Evolutionary conservation across 2,329 filamentous ascomycete genomes (phyloP).

Genomic region (Zalaria sp.): DNA sequence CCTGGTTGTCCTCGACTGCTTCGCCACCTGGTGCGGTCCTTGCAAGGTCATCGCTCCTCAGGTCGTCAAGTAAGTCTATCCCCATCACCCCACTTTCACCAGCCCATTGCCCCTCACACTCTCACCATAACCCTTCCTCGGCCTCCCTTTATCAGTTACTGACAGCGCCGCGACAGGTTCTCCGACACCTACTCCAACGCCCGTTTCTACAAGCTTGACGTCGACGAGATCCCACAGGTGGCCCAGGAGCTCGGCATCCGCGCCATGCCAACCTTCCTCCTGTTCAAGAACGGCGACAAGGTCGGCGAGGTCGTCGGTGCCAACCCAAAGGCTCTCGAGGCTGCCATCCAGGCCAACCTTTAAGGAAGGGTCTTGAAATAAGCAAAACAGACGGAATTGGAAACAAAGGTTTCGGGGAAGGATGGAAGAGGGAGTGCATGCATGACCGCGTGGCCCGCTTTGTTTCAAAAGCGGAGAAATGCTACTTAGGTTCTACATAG

Average conservation of each 20-base stretch:
- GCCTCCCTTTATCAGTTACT: neutral
- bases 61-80: conserved; percentile 45
- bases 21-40: conserved; percentile 84
- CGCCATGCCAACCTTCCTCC: conserved; percentile 83
- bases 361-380: conserved; percentile 4
- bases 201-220: conserved; percentile 81
- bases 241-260: conserved; percentile 65
- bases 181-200: conserved; percentile 45
- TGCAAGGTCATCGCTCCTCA: conserved; percentile 82
- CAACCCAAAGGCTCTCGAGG: conserved; percentile 54
- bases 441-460: too few relatives aligned
- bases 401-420: too few relatives aligned
- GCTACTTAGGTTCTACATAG: too few relatives aligned
- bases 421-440: too few relatives aligned
- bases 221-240: conserved; percentile 65
- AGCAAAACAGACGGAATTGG: neutral
- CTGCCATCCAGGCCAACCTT: conserved; percentile 28
- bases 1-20: conserved; percentile 71
- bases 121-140: neutral
- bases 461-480: too few relatives aligned
- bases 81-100: neutral
- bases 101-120: conserved; percentile 6
- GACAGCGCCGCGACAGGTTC: conserved; percentile 29
- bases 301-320: conserved; percentile 64
- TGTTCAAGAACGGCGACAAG: conserved; percentile 72